Evolutionary conservation across 1,139 yeast species (phyloP).

Genomic region (Pichia sp.): DNA sequence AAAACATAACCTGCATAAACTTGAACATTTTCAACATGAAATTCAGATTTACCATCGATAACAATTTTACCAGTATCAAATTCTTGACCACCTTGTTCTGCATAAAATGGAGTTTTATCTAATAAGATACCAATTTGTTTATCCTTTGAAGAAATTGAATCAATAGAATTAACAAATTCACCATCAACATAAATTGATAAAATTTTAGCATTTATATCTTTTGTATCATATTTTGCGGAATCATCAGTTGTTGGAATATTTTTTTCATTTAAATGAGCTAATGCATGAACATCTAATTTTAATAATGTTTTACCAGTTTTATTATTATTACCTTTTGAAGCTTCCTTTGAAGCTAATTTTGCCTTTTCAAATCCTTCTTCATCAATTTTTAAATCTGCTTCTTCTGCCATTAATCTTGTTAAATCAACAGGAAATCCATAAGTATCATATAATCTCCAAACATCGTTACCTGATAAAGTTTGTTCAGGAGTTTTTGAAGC

Average conservation of each 20-base stretch:
- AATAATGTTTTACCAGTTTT: conserved; percentile 47
- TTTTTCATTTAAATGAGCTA: conserved; percentile 56
- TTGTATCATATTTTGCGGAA: conserved; percentile 61
- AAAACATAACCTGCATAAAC: conserved; percentile 89
- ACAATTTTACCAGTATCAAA: conserved; percentile 90
- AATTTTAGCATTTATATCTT: conserved; percentile 55
- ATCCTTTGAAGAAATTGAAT: conserved; percentile 31
- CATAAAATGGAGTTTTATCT: conserved; percentile 90
- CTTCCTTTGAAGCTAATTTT: conserved; percentile 82
- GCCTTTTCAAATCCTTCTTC: conserved; percentile 90
- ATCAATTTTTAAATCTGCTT: conserved; percentile 89
- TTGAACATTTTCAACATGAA: conserved; percentile 87
- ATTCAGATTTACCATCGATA: conserved; percentile 81
- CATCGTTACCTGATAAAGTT: conserved; percentile 85
- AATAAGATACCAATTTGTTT: conserved; percentile 72
- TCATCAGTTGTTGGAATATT: conserved; percentile 80
- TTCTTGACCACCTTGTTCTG: conserved; percentile 99
- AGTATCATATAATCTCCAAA: conserved; percentile 98
- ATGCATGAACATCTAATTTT: conserved; percentile 85
- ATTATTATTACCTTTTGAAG: conserved; percentile 82
- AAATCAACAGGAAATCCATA: conserved; percentile 99
- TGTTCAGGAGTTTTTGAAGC: conserved; percentile 74
- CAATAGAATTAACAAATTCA: conserved; percentile 44
- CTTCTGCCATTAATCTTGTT: conserved; percentile 98
- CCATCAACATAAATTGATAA: conserved; percentile 60